These are phyloP conservation scores for Pinus albicaulis DNA, from an alignment of 75 land plant species.

Conservation along the genomic window DNA sequence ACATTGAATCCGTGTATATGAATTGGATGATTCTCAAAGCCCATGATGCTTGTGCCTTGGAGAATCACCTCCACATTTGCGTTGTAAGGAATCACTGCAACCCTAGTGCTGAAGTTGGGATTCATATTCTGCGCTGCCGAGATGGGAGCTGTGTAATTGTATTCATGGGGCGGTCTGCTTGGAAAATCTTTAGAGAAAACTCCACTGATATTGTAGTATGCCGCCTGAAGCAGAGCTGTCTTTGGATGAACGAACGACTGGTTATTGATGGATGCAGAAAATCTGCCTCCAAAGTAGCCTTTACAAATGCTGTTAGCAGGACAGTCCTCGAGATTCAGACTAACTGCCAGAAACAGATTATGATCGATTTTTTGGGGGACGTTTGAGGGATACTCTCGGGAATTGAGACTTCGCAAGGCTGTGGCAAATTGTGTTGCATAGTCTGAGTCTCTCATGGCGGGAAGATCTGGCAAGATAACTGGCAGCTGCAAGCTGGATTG, in stretches of 20 bases:
- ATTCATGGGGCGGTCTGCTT: conserved; percentile 6
- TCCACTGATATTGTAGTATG: conserved; percentile 18
- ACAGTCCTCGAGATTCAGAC: conserved; percentile 46
- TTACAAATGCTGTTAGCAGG: conserved; percentile 25
- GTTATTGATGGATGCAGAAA: conserved; percentile 35
- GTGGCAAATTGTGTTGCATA: conserved; percentile 17
- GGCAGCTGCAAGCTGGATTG: background rate
- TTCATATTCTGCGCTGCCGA: conserved; percentile 10
- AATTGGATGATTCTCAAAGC: conserved; percentile 39
- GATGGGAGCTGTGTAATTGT: conserved; percentile 20
- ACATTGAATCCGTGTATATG: conserved; percentile 46
- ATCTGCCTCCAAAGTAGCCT: conserved; percentile 13
- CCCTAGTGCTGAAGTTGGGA: conserved; percentile 15
- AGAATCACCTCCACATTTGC: conserved; percentile 22
- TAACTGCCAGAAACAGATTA: conserved; percentile 31
- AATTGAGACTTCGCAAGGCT: conserved; percentile 30
- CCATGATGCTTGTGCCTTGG: conserved; percentile 22
- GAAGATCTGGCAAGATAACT: background rate
- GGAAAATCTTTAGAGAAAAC: conserved; percentile 29
- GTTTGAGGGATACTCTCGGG: conserved; percentile 27
- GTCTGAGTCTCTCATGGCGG: conserved; percentile 8
- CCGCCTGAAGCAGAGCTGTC: conserved; percentile 7
- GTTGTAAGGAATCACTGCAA: conserved; percentile 21
- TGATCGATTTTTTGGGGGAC: conserved; percentile 51
- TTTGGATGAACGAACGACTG: conserved; percentile 23